phyloP scores from a whole-genome alignment of 345 rosid species.

The Pugionium dolabratum region DNA sequence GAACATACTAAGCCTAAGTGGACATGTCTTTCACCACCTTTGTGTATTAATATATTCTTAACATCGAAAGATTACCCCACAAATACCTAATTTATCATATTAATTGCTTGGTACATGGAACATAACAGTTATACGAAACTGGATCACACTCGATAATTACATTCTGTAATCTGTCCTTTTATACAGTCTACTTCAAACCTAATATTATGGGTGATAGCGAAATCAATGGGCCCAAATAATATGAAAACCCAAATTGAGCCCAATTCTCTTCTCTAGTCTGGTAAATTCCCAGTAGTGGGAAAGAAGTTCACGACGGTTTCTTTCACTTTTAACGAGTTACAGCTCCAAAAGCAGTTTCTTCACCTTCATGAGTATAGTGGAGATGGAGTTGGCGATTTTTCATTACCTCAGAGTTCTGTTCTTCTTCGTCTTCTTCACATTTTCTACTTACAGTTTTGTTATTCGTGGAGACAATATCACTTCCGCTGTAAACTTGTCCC shows the following conservation, averaged over 20 bases:
- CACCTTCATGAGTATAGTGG: slow-evolving; percentile 29
- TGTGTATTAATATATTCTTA: no score
- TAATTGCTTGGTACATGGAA: no score
- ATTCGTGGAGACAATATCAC: slow-evolving; percentile 10
- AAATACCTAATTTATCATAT: no score
- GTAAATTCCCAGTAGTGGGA: slow-evolving; percentile 17
- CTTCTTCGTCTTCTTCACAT: slow-evolving; percentile 12
- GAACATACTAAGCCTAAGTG: no score
- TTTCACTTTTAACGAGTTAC: slow-evolving; percentile 3
- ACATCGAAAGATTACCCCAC: no score
- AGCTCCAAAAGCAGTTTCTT: slow-evolving; percentile 29
- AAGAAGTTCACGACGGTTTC: slow-evolving; percentile 28
- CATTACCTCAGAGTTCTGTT: slow-evolving; percentile 21
- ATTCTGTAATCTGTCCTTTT: no score
- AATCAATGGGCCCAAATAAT: not conserved
- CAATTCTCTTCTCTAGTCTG: not conserved
- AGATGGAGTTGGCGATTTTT: slow-evolving; percentile 15
- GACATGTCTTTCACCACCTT: no score
- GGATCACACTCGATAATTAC: no score
- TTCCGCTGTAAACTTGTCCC: slow-evolving; percentile 9
- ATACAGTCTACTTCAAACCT: not conserved
- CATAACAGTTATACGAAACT: no score
- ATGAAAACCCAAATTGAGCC: not conserved
- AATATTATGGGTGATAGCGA: no score
- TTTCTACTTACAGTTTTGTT: slow-evolving; percentile 20